Evolutionary conservation across 1,284 basidiomycete genomes (phyloP), one percentile per base, ranked within the genome.

Genomic region (Stygiomarasmius scandens): DNA sequence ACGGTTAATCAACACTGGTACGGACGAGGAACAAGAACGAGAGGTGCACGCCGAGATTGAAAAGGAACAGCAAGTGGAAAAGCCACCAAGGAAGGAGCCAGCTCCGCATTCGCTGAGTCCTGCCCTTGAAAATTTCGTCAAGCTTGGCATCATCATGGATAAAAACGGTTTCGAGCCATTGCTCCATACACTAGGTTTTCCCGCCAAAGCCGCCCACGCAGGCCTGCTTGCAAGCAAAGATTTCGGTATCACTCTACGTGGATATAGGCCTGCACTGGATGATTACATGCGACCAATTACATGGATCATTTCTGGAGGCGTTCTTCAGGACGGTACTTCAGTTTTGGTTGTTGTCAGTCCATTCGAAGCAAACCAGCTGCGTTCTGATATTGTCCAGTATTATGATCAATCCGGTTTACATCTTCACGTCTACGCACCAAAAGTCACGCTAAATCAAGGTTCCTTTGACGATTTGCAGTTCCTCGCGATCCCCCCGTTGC

Each of bases 11-110:
- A 68, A 20, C 19, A 44, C 58, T 1, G 51, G 58, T 19, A 61
- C 78, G 56, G 74, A 74, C 6, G 80, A 83, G 61, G 81, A 82
- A 56, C 80, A 83, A 58, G 81, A 83, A 52, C 69, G 78, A 12
- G 81, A 84, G 60, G 67, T 81, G 2, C 61, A 58, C 9, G 75
- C 77, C 27, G 81, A 82, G 61, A 63, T 71, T 0, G 78, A 81
- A 58, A 66, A 63, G 3, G 78, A 81, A 59, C 67, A 64, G 5
- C 66, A 80, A 46, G 60, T 74, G 1, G 67, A 80, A 55, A 63
- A 69, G 1, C 75, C 78, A 3, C 59, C 63, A 2, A 61, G 59
- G 27, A 65, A 61, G 14, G 6, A 49, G 11, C 59, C 72, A 1
- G 69, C 67, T 2, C 71, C 75, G 54, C 2, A 74, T 49, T 2